Conservation (phyloP, 306 rosid genomes). For the Trifolium pratense region DNA sequence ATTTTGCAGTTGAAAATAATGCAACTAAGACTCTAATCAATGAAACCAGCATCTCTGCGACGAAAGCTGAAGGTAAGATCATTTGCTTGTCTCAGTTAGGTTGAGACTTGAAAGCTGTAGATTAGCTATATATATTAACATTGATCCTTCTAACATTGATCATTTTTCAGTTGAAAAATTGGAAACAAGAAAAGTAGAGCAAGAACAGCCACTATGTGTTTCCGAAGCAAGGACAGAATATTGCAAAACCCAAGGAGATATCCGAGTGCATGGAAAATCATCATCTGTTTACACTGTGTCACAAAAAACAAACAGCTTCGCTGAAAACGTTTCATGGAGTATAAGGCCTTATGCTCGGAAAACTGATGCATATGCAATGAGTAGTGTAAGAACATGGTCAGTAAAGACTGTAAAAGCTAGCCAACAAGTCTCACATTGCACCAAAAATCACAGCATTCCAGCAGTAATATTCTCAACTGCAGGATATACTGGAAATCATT, state of each 20-base stretch:
- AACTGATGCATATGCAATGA: conserved; percentile 60
- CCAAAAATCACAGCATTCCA: conserved; percentile 59
- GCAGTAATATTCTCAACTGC: conserved; percentile 72
- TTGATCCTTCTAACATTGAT: neutral
- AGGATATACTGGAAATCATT: conserved; percentile 86
- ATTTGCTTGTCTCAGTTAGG: conserved; percentile 3
- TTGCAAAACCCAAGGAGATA: conserved; percentile 62
- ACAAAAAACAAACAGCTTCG: conserved; percentile 36
- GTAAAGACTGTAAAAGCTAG: conserved; percentile 35
- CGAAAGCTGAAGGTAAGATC: conserved; percentile 41
- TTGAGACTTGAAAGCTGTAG: conserved; percentile 20
- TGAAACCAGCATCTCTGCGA: conserved; percentile 36
- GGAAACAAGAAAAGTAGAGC: conserved; percentile 43
- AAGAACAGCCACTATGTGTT: conserved; percentile 49
- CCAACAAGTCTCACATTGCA: conserved; percentile 53
- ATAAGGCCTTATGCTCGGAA: conserved; percentile 83
- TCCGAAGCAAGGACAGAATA: conserved; percentile 60
- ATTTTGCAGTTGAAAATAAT: conserved; percentile 42
- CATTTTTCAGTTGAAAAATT: conserved; percentile 24
- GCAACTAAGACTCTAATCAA: conserved; percentile 31
- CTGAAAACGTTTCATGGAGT: conserved; percentile 57
- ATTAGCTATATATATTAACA: neutral
- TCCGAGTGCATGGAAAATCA: conserved; percentile 58
- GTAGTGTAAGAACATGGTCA: conserved; percentile 63
- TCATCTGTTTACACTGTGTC: conserved; percentile 57